Percentiles rank a stretch among this genome's conserved stretches.
Evolutionary conservation across 1,139 yeast genomes (phyloP).

Genomic region (Kluyveromyces sp.): DNA sequence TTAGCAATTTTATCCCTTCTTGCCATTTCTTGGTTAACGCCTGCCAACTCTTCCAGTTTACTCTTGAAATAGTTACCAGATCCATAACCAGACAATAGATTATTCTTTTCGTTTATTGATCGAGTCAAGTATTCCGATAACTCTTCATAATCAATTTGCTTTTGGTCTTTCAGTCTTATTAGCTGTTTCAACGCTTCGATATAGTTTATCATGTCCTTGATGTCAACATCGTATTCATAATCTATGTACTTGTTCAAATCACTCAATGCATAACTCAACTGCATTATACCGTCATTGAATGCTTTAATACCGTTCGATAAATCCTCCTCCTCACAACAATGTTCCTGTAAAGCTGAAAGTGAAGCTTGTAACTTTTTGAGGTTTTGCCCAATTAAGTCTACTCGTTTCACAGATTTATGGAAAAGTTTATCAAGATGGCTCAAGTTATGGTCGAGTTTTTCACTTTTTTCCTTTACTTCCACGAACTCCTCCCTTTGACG

Average conservation of each 20-base stretch:
- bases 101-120: slow-evolving; percentile 59
- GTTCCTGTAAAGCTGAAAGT: slow-evolving; percentile 55
- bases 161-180: slow-evolving; percentile 81
- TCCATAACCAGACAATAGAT: slow-evolving; percentile 49
- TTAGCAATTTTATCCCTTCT: slow-evolving; percentile 45
- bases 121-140: slow-evolving; percentile 69
- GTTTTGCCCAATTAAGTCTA: slow-evolving; percentile 66
- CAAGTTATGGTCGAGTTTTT: slow-evolving; percentile 77
- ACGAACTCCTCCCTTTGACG: slow-evolving; percentile 71
- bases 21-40: slow-evolving; percentile 50
- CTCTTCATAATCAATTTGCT: slow-evolving; percentile 84
- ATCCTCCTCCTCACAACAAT: slow-evolving; percentile 37
- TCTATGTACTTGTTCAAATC: slow-evolving; percentile 59
- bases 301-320: slow-evolving; percentile 44
- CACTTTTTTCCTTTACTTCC: slow-evolving; percentile 75
- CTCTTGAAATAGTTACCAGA: slow-evolving; percentile 45
- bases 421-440: slow-evolving; percentile 72
- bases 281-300: slow-evolving; percentile 47
- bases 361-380: slow-evolving; percentile 65
- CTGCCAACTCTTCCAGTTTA: slow-evolving; percentile 53
- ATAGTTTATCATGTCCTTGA: slow-evolving; percentile 84
- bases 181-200: slow-evolving; percentile 66
- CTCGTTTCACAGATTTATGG: slow-evolving; percentile 61
- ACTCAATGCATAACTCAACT: slow-evolving; percentile 39
- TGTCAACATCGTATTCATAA: slow-evolving; percentile 70